Conservation (phyloP, 108 stramenopile genomes). For the Cyclotella baltica region DNA sequence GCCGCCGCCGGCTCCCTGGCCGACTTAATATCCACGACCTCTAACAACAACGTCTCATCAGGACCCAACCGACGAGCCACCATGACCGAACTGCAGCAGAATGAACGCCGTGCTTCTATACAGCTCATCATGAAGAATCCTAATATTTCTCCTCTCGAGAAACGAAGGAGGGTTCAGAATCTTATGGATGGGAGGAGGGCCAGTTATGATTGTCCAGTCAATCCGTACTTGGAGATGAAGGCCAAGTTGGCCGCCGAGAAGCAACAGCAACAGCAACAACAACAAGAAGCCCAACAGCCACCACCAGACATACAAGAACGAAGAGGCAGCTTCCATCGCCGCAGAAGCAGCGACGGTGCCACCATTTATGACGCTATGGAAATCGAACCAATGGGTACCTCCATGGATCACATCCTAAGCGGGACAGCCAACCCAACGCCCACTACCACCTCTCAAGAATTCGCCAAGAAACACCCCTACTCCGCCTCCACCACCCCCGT, state of each 20-base stretch:
- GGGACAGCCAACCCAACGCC: background rate
- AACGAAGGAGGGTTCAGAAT: slow-evolving; percentile 76
- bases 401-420: background rate
- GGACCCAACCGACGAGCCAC: slow-evolving; percentile 23
- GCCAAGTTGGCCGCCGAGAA: slow-evolving; percentile 18
- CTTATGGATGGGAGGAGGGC: slow-evolving; percentile 82
- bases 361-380: background rate
- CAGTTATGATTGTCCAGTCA: slow-evolving; percentile 18
- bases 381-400: slow-evolving; percentile 13
- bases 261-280: slow-evolving; percentile 18
- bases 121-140: slow-evolving; percentile 72
- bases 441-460: background rate
- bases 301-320: background rate
- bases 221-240: slow-evolving; percentile 37
- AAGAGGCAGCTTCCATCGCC: slow-evolving; percentile 13
- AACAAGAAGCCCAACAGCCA: background rate
- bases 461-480: slow-evolving; percentile 33
- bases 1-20: slow-evolving; percentile 10
- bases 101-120: slow-evolving; percentile 74
- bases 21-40: slow-evolving; percentile 6
- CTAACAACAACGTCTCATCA: background rate
- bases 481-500: slow-evolving; percentile 38
- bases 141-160: slow-evolving; percentile 59
- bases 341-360: slow-evolving; percentile 3
- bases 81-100: slow-evolving; percentile 37